Conservation (phyloP, 345 rosid species). For the Populus alba region DNA sequence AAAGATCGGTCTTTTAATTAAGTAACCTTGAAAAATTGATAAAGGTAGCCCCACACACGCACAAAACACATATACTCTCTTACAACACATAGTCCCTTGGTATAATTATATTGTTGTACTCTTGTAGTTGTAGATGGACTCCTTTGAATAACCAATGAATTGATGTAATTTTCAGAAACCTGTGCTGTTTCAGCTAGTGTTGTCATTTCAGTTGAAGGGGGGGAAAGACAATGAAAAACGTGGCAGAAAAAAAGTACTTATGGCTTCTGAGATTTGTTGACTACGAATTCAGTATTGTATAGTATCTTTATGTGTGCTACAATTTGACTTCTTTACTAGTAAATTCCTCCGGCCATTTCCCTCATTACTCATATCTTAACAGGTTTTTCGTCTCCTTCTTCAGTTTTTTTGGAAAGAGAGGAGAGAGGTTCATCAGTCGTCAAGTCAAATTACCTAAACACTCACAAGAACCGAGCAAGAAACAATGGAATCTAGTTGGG, state of each 20-base stretch:
- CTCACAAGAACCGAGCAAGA: slow-evolving; percentile 2
- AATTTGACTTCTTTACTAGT: background rate
- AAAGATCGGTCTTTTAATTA: background rate
- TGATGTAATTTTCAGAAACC: background rate
- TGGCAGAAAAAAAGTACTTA: slow-evolving; percentile 17
- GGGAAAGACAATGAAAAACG: slow-evolving; percentile 1
- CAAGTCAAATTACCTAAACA: background rate
- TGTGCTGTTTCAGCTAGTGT: slow-evolving; percentile 9
- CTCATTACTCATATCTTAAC: slow-evolving; percentile 37
- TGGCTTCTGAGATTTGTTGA: background rate
- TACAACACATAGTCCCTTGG: background rate
- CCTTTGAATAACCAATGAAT: background rate
- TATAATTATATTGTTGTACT: background rate
- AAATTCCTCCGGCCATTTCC: slow-evolving; percentile 23
- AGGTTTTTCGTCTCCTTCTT: slow-evolving; percentile 13
- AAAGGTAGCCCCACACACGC: too few relatives aligned
- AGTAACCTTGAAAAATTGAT: background rate
- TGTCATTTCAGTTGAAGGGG: slow-evolving; percentile 13
- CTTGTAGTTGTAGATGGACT: background rate
- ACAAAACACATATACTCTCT: too few relatives aligned
- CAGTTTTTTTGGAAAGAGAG: background rate
- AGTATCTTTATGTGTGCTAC: background rate
- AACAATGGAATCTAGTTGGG: slow-evolving; percentile 14
- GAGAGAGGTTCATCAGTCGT: background rate
- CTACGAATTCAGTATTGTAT: too few relatives aligned